Percentiles rank a stretch among this genome's conserved stretches.
Conservation (phyloP, 805 yeast genomes). For the Hanseniaspora opuntiae region DNA sequence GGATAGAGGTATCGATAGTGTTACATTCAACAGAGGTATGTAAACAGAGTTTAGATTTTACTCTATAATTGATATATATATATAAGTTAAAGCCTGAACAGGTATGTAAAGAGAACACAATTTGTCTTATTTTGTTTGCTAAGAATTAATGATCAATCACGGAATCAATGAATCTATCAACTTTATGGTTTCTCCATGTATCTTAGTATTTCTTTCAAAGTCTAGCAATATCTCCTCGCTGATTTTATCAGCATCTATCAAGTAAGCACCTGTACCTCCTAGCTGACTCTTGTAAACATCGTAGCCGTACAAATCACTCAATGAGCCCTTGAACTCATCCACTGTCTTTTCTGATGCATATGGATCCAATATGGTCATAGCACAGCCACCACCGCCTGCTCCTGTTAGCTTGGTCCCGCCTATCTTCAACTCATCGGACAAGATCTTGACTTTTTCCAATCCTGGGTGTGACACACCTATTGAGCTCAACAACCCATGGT, state of each 20-base stretch:
- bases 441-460: constrained; percentile 58
- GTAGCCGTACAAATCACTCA: constrained; percentile 37
- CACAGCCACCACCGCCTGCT: constrained; percentile 99
- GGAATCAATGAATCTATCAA: constrained; percentile 2
- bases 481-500: constrained; percentile 76
- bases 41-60: constrained; percentile 23
- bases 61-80: too few relatives aligned
- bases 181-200: neutral
- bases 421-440: constrained; percentile 47
- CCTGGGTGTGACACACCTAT: constrained; percentile 88
- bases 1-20: constrained; percentile 46
- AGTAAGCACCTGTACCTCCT: constrained; percentile 78
- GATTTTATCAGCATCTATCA: constrained; percentile 18
- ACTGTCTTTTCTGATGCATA: constrained; percentile 27
- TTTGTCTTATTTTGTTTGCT: too few relatives aligned
- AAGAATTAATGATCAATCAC: neutral
- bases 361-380: constrained; percentile 58
- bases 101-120: too few relatives aligned
- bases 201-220: neutral
- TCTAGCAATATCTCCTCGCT: constrained; percentile 12
- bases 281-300: constrained; percentile 65
- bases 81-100: too few relatives aligned
- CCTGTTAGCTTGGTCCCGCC: constrained; percentile 94
- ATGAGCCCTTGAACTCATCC: constrained; percentile 22
- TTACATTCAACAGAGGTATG: constrained; percentile 89